Evolutionary conservation across 192 early-diverging fungal species (phyloP).

Genomic region (Tieghemiomyces parasiticus): DNA sequence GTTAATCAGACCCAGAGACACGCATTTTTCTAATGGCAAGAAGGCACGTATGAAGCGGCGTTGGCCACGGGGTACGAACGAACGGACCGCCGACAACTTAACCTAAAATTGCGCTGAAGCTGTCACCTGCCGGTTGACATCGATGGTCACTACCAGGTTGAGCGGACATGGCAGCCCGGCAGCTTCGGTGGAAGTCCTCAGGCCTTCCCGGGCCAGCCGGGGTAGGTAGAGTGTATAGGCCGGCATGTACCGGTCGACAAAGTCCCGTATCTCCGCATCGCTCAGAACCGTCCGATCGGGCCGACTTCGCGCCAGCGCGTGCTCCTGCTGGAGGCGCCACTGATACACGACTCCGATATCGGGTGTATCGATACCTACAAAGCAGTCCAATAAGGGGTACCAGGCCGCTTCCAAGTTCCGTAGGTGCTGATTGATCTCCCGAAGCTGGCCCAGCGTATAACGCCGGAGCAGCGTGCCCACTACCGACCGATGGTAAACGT

Average conservation of each 20-base stretch:
- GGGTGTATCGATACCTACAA: constrained; percentile 49
- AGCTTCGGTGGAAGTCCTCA: too few relatives aligned
- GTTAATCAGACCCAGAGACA: too few relatives aligned
- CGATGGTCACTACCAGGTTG: too few relatives aligned
- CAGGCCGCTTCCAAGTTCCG: constrained; percentile 35
- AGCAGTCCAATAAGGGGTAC: constrained; percentile 57
- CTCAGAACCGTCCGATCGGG: constrained; percentile 32
- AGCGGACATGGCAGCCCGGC: too few relatives aligned
- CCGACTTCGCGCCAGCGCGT: constrained; percentile 23
- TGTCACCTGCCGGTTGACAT: too few relatives aligned
- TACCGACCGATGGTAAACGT: constrained; percentile 13
- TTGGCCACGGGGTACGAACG: too few relatives aligned
- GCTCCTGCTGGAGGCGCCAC: constrained; percentile 85
- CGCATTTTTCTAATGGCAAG: too few relatives aligned
- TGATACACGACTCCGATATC: constrained; percentile 51
- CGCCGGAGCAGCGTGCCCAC: constrained; percentile 6
- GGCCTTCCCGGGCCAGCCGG: too few relatives aligned
- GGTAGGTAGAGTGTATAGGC: constrained; percentile 29
- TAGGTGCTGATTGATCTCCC: constrained; percentile 30
- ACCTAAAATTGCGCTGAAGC: too few relatives aligned
- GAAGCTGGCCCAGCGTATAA: constrained; percentile 27
- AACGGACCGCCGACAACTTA: too few relatives aligned
- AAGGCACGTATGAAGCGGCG: too few relatives aligned
- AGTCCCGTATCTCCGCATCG: constrained; percentile 59
- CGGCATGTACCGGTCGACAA: constrained; percentile 84